Evolutionary conservation across 2,329 filamentous ascomycete genomes (phyloP).

Genomic region (Pseudomassariella vexata): DNA sequence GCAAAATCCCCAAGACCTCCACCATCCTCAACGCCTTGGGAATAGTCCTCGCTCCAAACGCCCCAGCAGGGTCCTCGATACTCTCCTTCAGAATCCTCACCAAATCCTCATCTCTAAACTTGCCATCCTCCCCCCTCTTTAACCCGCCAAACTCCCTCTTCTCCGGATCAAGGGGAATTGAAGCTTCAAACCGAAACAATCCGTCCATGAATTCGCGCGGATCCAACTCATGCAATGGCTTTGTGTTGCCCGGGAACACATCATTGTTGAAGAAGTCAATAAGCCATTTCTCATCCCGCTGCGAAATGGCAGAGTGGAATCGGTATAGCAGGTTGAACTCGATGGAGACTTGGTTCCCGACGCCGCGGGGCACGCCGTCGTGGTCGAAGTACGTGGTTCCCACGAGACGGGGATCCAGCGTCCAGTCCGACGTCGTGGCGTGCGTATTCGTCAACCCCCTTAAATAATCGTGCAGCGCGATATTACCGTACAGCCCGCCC

Average conservation of each 20-base stretch:
- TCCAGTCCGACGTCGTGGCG: constrained; percentile 53
- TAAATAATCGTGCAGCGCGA: constrained; percentile 54
- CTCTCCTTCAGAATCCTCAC: constrained; percentile 47
- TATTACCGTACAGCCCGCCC: constrained; percentile 50
- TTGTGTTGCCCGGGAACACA: constrained; percentile 12
- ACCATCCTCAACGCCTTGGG: constrained; percentile 52
- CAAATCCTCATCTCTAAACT: constrained; percentile 52
- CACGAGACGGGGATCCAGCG: constrained; percentile 58
- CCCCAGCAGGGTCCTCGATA: constrained; percentile 56
- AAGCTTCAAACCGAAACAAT: too few species aligned
- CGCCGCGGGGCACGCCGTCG: constrained; percentile 45
- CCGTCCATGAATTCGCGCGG: constrained; percentile 15
- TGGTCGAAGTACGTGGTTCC: constrained; percentile 42
- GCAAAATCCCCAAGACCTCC: constrained; percentile 58
- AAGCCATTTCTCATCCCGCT: constrained; percentile 57
- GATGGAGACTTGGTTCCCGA: constrained; percentile 61
- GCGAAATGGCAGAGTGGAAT: constrained; percentile 57
- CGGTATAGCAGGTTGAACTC: constrained; percentile 66
- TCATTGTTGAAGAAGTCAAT: constrained; percentile 33
- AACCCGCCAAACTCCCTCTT: neutral
- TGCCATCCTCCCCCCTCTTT: constrained; percentile 33
- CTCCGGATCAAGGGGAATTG: constrained; percentile 14
- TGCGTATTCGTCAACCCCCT: constrained; percentile 57
- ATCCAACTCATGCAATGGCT: constrained; percentile 11
- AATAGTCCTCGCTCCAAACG: constrained; percentile 54